These are phyloP conservation scores for Paramarasmius palmivorus DNA, from an alignment of 1,284 basidiomycete genomes.

Conservation along the genomic window DNA sequence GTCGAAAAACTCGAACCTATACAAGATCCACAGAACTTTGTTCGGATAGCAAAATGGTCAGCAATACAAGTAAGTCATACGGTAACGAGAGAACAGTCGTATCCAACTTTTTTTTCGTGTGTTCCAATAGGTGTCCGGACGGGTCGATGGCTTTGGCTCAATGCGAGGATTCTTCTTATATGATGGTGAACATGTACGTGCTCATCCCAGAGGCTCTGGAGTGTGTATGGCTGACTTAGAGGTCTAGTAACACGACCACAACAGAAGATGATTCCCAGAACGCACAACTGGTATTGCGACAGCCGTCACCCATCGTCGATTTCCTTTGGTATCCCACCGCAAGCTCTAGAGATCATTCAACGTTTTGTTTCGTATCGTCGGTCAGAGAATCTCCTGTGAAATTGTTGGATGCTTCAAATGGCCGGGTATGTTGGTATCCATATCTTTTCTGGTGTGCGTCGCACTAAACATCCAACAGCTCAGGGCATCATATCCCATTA, in stretches of 20 bases:
- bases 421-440: constrained; percentile 54
- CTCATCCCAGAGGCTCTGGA: constrained; percentile 6
- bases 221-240: background rate
- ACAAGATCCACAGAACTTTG: too few relatives aligned
- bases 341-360: constrained; percentile 50
- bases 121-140: constrained; percentile 72
- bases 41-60: too few relatives aligned
- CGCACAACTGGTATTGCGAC: constrained; percentile 33
- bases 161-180: constrained; percentile 61
- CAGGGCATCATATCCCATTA: constrained; percentile 87
- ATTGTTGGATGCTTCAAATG: constrained; percentile 76
- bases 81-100: too few relatives aligned
- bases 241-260: background rate
- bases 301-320: constrained; percentile 73
- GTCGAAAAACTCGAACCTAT: too few relatives aligned
- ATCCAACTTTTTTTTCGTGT: too few relatives aligned
- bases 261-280: constrained; percentile 13
- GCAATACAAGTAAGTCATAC: too few relatives aligned
- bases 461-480: constrained; percentile 44
- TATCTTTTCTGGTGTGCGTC: constrained; percentile 3
- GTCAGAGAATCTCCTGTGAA: constrained; percentile 82
- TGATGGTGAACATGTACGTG: constrained; percentile 44
- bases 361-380: constrained; percentile 81
- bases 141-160: constrained; percentile 59
- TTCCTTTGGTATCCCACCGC: constrained; percentile 84